phyloP scores from a whole-genome alignment of 2,329 filamentous ascomycete genomes.

The Apiospora phragmitis region DNA sequence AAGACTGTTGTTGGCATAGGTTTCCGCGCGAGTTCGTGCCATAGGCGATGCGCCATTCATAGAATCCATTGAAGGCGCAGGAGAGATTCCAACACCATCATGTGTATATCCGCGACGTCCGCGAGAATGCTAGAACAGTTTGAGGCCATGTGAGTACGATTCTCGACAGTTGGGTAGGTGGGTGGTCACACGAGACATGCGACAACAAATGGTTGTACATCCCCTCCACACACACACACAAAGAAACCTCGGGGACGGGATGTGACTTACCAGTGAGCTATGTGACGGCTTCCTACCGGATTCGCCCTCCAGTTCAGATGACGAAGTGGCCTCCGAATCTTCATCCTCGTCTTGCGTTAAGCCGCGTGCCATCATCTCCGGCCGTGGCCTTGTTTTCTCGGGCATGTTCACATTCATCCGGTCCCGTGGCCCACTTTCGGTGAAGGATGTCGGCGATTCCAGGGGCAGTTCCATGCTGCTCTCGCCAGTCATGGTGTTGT shows the following conservation, averaged over 20 bases:
- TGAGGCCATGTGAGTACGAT: background rate
- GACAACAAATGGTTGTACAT: background rate
- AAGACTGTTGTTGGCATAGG: conserved; percentile 51
- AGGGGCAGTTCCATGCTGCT: conserved; percentile 93
- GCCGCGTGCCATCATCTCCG: conserved; percentile 87
- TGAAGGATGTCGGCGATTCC: conserved; percentile 79
- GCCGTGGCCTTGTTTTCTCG: conserved; percentile 84
- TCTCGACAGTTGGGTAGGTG: background rate
- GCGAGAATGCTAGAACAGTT: conserved; percentile 45
- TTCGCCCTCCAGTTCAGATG: conserved; percentile 80
- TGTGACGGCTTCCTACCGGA: conserved; percentile 69
- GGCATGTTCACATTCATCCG: conserved; percentile 86
- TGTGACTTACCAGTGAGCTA: conserved; percentile 61
- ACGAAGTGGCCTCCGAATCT: conserved; percentile 81
- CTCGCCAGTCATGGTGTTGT: conserved; percentile 95
- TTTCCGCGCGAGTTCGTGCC: conserved; percentile 58
- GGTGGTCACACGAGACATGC: conserved; percentile 7
- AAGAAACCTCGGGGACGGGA: background rate
- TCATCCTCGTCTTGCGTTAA: conserved; percentile 84
- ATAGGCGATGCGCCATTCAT: conserved; percentile 69
- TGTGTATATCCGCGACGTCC: conserved; percentile 64
- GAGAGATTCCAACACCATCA: conserved; percentile 67
- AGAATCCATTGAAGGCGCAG: conserved; percentile 89
- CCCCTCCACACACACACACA: background rate
- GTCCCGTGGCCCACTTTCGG: conserved; percentile 84